Evolutionary conservation across 1,284 basidiomycete species (phyloP), one percentile per base, ranked within the genome.

Genomic region (Phlebopus sp.): DNA sequence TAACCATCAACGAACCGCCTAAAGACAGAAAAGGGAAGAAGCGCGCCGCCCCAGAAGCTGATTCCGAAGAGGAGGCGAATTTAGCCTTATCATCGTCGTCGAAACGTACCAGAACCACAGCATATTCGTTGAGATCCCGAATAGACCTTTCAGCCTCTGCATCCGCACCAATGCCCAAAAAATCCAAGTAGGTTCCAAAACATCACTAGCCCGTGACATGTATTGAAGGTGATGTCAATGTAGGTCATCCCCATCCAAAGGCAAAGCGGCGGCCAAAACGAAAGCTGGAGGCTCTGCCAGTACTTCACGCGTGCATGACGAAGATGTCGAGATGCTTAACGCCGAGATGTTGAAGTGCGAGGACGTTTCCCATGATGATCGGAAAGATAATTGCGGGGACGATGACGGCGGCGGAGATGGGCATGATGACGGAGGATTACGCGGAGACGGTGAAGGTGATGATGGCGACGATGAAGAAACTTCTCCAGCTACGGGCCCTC

Each of bases 21-120:
- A 77, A 77, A 60, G 86, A 90, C 69, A 66, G 69, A 55, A 91
- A 91, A 70, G 88, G 88, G 54, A 91, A 91, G 81, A 91, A 91
- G 71, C 87, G 88, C 58, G 88, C 88, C 37, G 77, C 73, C 19
- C 84, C 86, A 41, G 86, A 89, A 69, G 69, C 72, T 36, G 67
- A 69, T 53, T 79, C 79, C 43, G 84, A 86, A 68, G 73, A 77
- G 44, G 64, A 61, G 43, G 60, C 66, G 55, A 70, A 69, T 47
- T 68, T 77, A 49, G 73, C 67, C 47, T 50, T 66, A 51, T 62
- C 71, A 45, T 64, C 68, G 42, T 57, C 80, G 42, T 71, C 70
- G 51, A 89, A 89, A 68, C 80, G 82, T 55, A 71, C 73, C 44
- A 77, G 77, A 52, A 70, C 72, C 25, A 62, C 72, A 47, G 71